Conservation (phyloP, 176 grass and related monocot genomes). For the Elymus sibiricus region DNA sequence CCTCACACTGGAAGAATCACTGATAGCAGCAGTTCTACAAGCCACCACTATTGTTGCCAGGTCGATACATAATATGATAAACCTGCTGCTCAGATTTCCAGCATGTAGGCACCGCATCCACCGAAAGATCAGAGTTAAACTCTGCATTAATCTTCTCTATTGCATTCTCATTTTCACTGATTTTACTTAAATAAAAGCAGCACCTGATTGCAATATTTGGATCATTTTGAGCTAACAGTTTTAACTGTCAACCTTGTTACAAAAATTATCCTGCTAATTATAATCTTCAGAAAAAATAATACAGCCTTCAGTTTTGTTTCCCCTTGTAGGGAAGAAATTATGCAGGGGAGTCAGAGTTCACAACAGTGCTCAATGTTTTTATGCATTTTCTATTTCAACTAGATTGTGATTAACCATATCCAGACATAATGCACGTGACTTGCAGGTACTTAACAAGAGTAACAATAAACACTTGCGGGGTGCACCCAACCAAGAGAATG, state of each 20-base stretch:
- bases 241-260: not conserved
- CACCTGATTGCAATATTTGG: not conserved
- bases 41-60: constrained; percentile 12
- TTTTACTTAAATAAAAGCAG: constrained; percentile 9
- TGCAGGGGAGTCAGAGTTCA: not conserved
- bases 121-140: constrained; percentile 29
- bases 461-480: not conserved
- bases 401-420: not conserved
- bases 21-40: constrained; percentile 13
- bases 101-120: not conserved
- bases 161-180: not conserved
- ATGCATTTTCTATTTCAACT: constrained; percentile 9
- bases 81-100: constrained; percentile 23
- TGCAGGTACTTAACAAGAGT: constrained; percentile 16
- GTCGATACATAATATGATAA: constrained; percentile 27
- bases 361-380: not conserved
- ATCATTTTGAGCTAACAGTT: not conserved
- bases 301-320: not conserved
- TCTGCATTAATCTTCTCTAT: not conserved
- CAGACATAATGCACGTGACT: not conserved
- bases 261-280: not conserved
- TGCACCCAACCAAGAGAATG: not conserved
- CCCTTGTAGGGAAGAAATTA: not conserved
- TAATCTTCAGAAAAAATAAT: not conserved
- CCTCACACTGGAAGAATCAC: constrained; percentile 25